phyloP scores from a whole-genome alignment of 805 yeast species.

The Hanseniaspora lachancei region DNA sequence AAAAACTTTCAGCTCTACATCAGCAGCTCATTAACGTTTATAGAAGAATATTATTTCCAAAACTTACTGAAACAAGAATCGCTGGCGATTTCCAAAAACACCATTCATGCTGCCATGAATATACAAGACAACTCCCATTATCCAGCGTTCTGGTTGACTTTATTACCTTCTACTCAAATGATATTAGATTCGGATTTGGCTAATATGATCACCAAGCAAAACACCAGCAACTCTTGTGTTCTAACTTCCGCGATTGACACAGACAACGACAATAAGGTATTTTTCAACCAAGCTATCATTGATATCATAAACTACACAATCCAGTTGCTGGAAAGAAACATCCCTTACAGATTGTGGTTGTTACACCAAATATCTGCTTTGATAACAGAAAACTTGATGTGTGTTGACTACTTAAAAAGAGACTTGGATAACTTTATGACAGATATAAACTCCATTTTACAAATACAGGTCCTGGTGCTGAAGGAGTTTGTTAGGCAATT shows the following conservation, averaged over 20 bases:
- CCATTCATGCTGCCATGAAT: conserved; percentile 14
- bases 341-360: conserved; percentile 9
- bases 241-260: not conserved
- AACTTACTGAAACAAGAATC: conserved; percentile 12
- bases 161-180: not conserved
- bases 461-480: not conserved
- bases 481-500: conserved; percentile 10
- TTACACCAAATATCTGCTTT: conserved; percentile 8
- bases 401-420: conserved; percentile 5
- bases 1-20: conserved; percentile 17
- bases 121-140: conserved; percentile 12
- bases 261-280: not conserved
- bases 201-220: not conserved
- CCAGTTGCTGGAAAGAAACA: conserved; percentile 1
- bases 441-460: not conserved
- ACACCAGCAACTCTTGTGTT: not conserved
- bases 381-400: conserved; percentile 4
- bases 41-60: conserved; percentile 20
- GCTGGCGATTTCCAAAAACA: conserved; percentile 9
- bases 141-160: conserved; percentile 13
- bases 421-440: not conserved
- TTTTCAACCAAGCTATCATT: not conserved
- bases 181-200: not conserved
- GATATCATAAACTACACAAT: not conserved
- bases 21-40: conserved; percentile 18